These are phyloP conservation scores for Ophiostoma australiae DNA, from an alignment of 2,329 filamentous ascomycete genomes.

Conservation along the genomic window DNA sequence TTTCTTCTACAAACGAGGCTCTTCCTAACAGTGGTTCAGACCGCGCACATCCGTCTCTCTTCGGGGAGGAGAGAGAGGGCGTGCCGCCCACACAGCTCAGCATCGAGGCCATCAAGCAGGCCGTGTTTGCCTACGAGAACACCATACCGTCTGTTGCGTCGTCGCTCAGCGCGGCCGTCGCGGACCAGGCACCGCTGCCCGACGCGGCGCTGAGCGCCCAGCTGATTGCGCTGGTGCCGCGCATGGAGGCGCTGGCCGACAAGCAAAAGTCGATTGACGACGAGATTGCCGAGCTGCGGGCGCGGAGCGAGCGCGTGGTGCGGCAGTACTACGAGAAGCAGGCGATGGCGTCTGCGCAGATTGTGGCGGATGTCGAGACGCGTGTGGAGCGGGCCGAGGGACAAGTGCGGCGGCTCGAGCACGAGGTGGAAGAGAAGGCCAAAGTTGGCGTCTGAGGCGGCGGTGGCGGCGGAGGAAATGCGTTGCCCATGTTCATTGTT, in stretches of 20 bases:
- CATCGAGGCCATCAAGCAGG: conserved; percentile 48
- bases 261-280: conserved; percentile 58
- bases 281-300: conserved; percentile 60
- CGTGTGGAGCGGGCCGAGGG: conserved; percentile 62
- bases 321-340: conserved; percentile 70
- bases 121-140: conserved; percentile 53
- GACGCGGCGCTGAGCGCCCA: conserved; percentile 51
- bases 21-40: conserved; percentile 37
- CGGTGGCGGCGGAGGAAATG: not conserved
- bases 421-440: not conserved
- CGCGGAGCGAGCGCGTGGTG: conserved; percentile 57
- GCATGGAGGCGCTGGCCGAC: conserved; percentile 57
- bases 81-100: conserved; percentile 50
- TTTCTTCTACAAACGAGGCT: not conserved
- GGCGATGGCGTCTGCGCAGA: conserved; percentile 61
- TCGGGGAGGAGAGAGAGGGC: conserved; percentile 44
- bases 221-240: conserved; percentile 54
- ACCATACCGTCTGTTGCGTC: conserved; percentile 54
- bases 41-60: conserved; percentile 50
- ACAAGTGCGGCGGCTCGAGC: conserved; percentile 58
- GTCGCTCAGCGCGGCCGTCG: conserved; percentile 49
- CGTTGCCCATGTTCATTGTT: not conserved
- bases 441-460: not conserved
- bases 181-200: conserved; percentile 47
- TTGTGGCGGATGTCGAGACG: conserved; percentile 67